Evolutionary conservation across 495 filamentous ascomycete genomes (phyloP), one percentile per base, ranked within the genome.

Genomic region (Hypoxylon intermedium): DNA sequence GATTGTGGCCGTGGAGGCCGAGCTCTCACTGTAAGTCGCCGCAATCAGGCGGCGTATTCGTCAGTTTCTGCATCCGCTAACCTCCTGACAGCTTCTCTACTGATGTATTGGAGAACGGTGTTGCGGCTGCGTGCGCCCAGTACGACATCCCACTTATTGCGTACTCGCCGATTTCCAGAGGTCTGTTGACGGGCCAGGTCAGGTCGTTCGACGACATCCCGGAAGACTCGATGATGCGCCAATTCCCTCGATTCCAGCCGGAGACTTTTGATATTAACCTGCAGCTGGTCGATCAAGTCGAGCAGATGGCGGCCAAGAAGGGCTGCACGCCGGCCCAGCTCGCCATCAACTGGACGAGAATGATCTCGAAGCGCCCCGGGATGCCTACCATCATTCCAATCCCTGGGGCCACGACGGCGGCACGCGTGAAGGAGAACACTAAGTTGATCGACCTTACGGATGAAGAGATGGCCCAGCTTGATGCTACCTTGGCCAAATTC

Each of bases 371-470:
- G 16, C n/a, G n/a, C n/a, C n/a, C n/a, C n/a, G n/a, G n/a, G n/a
- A n/a, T n/a, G n/a, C n/a, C n/a, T n/a, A 80, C 78, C 5, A 89
- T 96, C 60, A 87, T 95, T 49, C 92, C 92, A 5, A 95, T 97
- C 58, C 92, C 91, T 1, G 92, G 92, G 12, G 84, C 87, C 9
- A 86, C 80, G 15, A 77, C 73, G 1, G 74, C 62, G 1, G 70
- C 42, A 7, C 71, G 80, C 2, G 77, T 85, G 1, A 53, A 68
- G 30, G 83, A 86, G 71, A 87, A 87, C 65, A 51, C 64, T 9
- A 72, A 60, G 41, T 20, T 13, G 6, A 15, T 36, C 33, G n/a
- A 36, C 33, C 33, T 36, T 2, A 15, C 33, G 33, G 30, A 33
- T 33, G 30, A 33, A 33, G 30, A 36, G 1, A 36, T 45, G 69